Base-by-base conservation (phyloP, 768 basidiomycete genomes). In the Hemileccinum rubropunctum region DNA sequence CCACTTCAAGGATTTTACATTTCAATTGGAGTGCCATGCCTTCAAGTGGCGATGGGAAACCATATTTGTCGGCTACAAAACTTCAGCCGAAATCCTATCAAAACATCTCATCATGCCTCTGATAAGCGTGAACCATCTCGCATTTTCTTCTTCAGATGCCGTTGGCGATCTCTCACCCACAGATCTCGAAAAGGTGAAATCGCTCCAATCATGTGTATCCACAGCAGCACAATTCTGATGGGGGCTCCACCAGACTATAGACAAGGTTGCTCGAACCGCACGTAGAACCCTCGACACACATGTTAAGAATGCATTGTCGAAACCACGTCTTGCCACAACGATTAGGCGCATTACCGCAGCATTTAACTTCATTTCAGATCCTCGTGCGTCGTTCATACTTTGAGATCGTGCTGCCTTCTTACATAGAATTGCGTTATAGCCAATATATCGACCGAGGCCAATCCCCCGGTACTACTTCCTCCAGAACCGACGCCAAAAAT, bases 1-100 rank as follows among this genome's bases (percentile, higher is more conserved):
- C 54, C 38, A 45, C 41, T 50, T 18, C 45, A 42, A 91, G 88
- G 88, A 91, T 63, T 59, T 86, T 21, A 78, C 85, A 4, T 75
- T 88, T 50, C 75, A 78, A 57, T 56, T 90, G 30, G 78, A 80
- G 58, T 79, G 74, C 52, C 76, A 77, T 20, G 63, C 69, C 9
- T 85, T 88, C 68, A 82, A 80, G 72, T 91, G 88, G 88, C 75
- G 78, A 70, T 91, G 89, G 89, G 86, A 91, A 66, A 77, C 83
- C 14, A 79, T 76, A 64, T 78, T 76, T 55, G 62, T 86, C 33
- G 86, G 87, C 8, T 72, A 81, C 63, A 83, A 75, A 64, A 58
- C 67, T 28, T 85, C 88, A 32, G 81, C 89, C 51, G 84, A 88
- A 44, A 72, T 89, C 47, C 74, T 91, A 45, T 91, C 89, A 52